Conservation (phyloP, 768 basidiomycete species). For the Mycena floridula region DNA sequence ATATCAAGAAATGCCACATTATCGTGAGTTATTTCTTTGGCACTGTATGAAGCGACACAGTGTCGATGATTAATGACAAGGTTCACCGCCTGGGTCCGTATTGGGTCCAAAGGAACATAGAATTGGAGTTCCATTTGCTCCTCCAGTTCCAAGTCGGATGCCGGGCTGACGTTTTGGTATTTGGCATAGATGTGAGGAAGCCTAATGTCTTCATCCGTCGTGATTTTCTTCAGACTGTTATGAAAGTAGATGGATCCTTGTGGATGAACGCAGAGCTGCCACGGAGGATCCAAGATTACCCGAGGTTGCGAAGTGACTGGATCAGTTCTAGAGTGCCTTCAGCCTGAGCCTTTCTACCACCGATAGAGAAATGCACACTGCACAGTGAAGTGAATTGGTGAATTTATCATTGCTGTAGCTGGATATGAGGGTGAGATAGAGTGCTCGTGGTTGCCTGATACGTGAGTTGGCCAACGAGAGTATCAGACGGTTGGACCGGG, state of each 20-base stretch:
- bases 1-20: constrained; percentile 21
- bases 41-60: constrained; percentile 40
- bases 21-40: constrained; percentile 21
- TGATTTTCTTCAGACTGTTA: constrained; percentile 29
- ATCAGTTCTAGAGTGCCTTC: too few relatives aligned
- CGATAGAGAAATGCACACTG: too few relatives aligned
- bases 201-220: constrained; percentile 47
- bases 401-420: too few relatives aligned
- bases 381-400: too few relatives aligned
- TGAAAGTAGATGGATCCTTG: constrained; percentile 50
- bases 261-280: constrained; percentile 36
- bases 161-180: constrained; percentile 18
- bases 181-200: constrained; percentile 23
- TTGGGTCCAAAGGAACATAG: constrained; percentile 16
- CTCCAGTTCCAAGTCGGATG: constrained; percentile 20
- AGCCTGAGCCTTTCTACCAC: too few relatives aligned
- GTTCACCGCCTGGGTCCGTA: too few relatives aligned
- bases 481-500: too few relatives aligned
- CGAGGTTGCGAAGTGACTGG: too few relatives aligned
- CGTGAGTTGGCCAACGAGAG: too few relatives aligned
- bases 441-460: too few relatives aligned
- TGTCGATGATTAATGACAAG: constrained; percentile 41
- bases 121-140: constrained; percentile 41
- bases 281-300: too few relatives aligned
- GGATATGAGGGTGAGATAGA: too few relatives aligned